Evolutionary conservation across 192 early-diverging fungal species (phyloP).

Genomic region (Umbelopsis isabellina): DNA sequence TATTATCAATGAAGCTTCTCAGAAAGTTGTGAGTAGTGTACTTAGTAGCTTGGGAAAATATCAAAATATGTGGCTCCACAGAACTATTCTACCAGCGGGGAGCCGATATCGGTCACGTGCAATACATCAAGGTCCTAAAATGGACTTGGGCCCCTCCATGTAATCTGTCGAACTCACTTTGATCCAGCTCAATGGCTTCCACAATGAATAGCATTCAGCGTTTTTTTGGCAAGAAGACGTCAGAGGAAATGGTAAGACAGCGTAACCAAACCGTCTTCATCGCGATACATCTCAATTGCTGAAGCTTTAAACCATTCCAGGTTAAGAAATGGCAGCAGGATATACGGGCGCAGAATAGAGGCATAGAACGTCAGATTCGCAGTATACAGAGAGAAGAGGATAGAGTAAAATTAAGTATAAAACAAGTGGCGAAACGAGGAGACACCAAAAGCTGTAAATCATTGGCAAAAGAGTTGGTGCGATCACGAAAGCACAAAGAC

Average conservation of each 20-base stretch:
- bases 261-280: too few relatives aligned
- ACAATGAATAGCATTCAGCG: conserved; percentile 47
- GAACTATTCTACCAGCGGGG: too few relatives aligned
- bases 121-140: too few relatives aligned
- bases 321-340: conserved; percentile 91
- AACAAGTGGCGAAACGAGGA: conserved; percentile 86
- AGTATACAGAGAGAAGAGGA: conserved; percentile 82
- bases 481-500: conserved; percentile 76
- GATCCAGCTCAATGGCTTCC: conserved; percentile 7
- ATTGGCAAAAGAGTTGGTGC: conserved; percentile 85
- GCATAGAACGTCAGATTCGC: conserved; percentile 81
- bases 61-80: too few relatives aligned
- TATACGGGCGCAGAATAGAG: conserved; percentile 84
- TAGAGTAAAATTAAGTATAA: conserved; percentile 79
- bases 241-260: conserved; percentile 57
- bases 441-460: conserved; percentile 72
- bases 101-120: too few relatives aligned
- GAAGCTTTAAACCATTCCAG: conserved; percentile 38
- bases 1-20: too few relatives aligned
- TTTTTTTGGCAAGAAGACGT: conserved; percentile 63
- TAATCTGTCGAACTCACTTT: too few relatives aligned
- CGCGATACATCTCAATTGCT: too few relatives aligned
- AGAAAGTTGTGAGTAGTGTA: too few relatives aligned
- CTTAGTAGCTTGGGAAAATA: too few relatives aligned
- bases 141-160: too few relatives aligned